phyloP scores from a whole-genome alignment of 805 yeast species.

The Komagataella kurtzmanii region DNA sequence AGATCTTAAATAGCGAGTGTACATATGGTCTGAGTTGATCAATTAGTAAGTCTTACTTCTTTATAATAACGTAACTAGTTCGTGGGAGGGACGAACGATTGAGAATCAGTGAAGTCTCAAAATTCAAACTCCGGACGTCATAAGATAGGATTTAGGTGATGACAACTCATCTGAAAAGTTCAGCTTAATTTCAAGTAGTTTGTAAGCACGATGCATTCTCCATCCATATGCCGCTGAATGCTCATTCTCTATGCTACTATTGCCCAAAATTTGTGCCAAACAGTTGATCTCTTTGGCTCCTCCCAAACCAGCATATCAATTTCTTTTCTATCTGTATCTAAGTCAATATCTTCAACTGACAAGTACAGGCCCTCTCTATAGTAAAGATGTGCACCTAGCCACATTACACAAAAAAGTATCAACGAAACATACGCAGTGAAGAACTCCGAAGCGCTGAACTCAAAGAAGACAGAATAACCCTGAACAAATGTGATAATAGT shows the following conservation, averaged over 20 bases:
- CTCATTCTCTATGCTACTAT: conserved; percentile 16
- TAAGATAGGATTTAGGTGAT: too few relatives aligned
- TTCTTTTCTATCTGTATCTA: conserved; percentile 53
- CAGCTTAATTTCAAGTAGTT: too few relatives aligned
- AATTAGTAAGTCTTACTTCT: too few relatives aligned
- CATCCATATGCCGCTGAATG: not conserved
- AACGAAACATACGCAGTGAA: conserved; percentile 63
- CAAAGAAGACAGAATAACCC: conserved; percentile 55
- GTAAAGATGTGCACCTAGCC: conserved; percentile 33
- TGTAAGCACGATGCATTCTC: too few relatives aligned
- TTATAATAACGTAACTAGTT: too few relatives aligned
- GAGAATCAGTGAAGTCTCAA: too few relatives aligned
- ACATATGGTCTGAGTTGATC: too few relatives aligned
- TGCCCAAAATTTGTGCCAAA: conserved; percentile 46
- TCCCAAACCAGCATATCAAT: conserved; percentile 49
- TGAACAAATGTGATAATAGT: conserved; percentile 51
- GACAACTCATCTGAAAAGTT: too few relatives aligned
- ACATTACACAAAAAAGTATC: conserved; percentile 40
- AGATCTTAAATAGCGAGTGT: too few relatives aligned
- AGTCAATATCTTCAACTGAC: conserved; percentile 50
- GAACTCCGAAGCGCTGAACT: conserved; percentile 40
- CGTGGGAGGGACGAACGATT: too few relatives aligned
- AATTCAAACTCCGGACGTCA: too few relatives aligned
- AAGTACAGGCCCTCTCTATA: conserved; percentile 33
- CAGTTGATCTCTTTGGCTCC: conserved; percentile 32